Evolutionary conservation across 192 early-diverging fungal species (phyloP), one percentile per base, ranked within the genome.

Genomic region (Coemansia biformis): DNA sequence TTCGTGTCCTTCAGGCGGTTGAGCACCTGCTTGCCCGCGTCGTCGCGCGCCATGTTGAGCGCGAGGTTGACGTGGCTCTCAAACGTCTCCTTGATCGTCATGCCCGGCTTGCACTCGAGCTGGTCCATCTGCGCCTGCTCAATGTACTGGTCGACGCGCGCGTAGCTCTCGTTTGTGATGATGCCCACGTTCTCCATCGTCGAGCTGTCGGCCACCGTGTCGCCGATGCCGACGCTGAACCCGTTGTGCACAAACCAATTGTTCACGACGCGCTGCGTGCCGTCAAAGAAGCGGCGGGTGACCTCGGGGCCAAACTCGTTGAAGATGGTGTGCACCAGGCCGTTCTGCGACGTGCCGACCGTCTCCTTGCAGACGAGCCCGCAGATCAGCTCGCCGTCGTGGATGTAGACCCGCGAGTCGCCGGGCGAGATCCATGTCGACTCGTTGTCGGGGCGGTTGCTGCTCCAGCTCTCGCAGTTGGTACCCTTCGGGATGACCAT

Each of bases 211-310:
- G 92, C 90, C 63, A 98, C 85, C 6, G 95, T 93, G 59, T 98
- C 95, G 46, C 93, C 96, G 63, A 97, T 96, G 51, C 93, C 92
- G 34, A 97, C 90, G 54, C 91, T 93, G 55, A 99, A 99, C 12
- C 93, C 88, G 57, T 93, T 80, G 55, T 93, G 90, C 54, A 88
- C 58, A 37, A 99, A 72, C 91, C 92, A 99, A 75, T 94, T 88
- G 71, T 96, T 97, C 39, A 96, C 87, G 10, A 99, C 84, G 10
- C 81, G 82, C 66, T 96, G 93, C 38, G 83, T 85, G 43, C 90
- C 88, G 59, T 92, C 92, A 59, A 99, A 88, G 75, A 99, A 92
- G 31, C 68, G 74, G 54, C 88, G 93, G 11, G 93, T 86, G 5
- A 76, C 77, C 59, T 91, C 89, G 1, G 90, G 79, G 11, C 93